Percentiles rank a stretch among this genome's conserved stretches.
phyloP scores from a whole-genome alignment of 1,139 yeast genomes.

The Kazachstania sp. region DNA sequence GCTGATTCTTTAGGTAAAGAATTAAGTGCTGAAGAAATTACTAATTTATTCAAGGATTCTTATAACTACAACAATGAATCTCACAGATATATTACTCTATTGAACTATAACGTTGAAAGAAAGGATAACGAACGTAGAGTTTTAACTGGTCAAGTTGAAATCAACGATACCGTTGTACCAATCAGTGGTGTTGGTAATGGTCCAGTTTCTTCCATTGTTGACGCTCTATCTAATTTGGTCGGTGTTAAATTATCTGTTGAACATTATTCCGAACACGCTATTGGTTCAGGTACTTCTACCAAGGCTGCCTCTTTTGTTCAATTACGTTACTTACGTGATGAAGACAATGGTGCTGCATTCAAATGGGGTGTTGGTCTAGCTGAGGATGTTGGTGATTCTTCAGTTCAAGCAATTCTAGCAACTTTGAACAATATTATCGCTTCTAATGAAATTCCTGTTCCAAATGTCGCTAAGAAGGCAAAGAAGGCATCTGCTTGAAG shows the following conservation, averaged over 20 bases:
- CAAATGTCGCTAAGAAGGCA: constrained; percentile 8
- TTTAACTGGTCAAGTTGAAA: constrained; percentile 41
- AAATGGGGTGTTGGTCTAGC: constrained; percentile 95
- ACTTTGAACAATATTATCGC: constrained; percentile 47
- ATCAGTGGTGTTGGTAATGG: constrained; percentile 83
- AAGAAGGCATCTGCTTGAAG: background rate
- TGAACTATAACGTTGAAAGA: constrained; percentile 43
- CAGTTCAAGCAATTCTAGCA: constrained; percentile 70
- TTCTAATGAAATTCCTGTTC: constrained; percentile 27
- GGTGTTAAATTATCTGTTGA: constrained; percentile 61
- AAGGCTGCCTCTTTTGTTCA: constrained; percentile 88
- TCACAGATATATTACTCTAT: constrained; percentile 32
- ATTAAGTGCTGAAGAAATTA: constrained; percentile 67
- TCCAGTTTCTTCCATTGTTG: constrained; percentile 83
- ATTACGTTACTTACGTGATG: constrained; percentile 38
- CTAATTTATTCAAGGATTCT: constrained; percentile 60
- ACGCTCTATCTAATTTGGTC: constrained; percentile 59
- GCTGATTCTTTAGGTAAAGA: constrained; percentile 86
- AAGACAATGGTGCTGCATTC: constrained; percentile 38
- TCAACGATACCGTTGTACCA: constrained; percentile 40
- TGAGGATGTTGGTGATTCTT: constrained; percentile 87
- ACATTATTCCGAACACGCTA: constrained; percentile 84
- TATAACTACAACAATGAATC: constrained; percentile 52
- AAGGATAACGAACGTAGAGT: constrained; percentile 38
- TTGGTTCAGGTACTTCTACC: constrained; percentile 78